Conservation (phyloP, 306 rosid species). For the Prunus dulcis region DNA sequence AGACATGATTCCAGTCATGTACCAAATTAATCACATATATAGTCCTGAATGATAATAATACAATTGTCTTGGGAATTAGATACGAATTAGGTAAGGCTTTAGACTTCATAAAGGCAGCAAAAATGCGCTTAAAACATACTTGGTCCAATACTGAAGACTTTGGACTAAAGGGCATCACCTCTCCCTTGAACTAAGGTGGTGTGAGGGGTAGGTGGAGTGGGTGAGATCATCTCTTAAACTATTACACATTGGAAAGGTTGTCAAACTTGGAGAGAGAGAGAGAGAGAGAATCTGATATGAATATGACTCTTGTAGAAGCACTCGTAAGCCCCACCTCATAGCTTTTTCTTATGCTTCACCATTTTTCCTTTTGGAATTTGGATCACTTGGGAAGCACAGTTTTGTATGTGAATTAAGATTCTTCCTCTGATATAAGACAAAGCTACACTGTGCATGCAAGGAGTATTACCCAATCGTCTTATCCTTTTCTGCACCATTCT, state of each 20-base stretch:
- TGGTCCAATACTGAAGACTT: too few relatives aligned
- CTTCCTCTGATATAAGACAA: background rate
- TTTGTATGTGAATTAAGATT: background rate
- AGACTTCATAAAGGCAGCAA: background rate
- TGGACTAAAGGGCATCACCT: too few relatives aligned
- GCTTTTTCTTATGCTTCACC: background rate
- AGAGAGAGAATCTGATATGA: too few relatives aligned
- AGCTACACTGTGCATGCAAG: background rate
- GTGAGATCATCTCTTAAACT: too few relatives aligned
- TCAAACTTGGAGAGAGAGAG: too few relatives aligned
- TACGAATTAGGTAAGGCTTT: background rate
- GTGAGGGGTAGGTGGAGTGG: too few relatives aligned
- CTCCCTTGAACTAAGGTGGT: too few relatives aligned
- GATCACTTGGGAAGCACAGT: background rate
- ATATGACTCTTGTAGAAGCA: too few relatives aligned
- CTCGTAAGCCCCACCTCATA: background rate
- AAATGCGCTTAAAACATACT: too few relatives aligned
- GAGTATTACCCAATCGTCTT: background rate
- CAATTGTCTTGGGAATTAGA: background rate
- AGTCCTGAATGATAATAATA: background rate
- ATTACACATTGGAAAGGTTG: too few relatives aligned
- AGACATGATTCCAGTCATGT: background rate
- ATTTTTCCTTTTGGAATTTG: background rate
- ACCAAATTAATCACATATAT: background rate
- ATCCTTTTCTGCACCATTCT: background rate